phyloP scores from a whole-genome alignment of 1,139 yeast genomes.

The Blastobotrys niveus region DNA sequence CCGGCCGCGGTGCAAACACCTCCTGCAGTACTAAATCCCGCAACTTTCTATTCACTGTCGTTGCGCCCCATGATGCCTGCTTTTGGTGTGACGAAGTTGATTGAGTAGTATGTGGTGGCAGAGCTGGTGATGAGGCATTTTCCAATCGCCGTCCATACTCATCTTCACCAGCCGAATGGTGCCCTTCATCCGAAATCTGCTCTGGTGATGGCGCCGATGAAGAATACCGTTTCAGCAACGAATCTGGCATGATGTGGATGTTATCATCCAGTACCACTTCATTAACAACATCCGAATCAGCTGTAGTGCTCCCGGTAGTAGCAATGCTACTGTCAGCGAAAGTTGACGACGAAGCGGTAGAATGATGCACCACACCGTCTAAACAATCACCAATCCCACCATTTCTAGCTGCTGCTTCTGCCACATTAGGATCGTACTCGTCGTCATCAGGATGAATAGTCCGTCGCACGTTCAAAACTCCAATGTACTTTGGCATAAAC shows the following conservation, averaged over 20 bases:
- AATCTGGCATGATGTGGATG: constrained; percentile 79
- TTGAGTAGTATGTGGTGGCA: not conserved
- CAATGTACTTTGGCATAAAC: constrained; percentile 91
- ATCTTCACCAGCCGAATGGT: not conserved
- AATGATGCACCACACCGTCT: too few species aligned
- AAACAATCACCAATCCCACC: too few species aligned
- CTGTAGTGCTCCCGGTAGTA: not conserved
- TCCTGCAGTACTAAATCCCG: constrained; percentile 64
- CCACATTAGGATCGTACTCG: constrained; percentile 13
- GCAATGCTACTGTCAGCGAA: too few species aligned
- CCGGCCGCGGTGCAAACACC: constrained; percentile 52
- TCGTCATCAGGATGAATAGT: constrained; percentile 36
- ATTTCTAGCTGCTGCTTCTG: too few species aligned
- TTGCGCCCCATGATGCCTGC: constrained; percentile 45
- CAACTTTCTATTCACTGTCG: constrained; percentile 57
- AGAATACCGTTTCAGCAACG: constrained; percentile 60
- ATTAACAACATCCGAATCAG: constrained; percentile 5
- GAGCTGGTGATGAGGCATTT: not conserved
- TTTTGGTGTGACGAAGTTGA: not conserved
- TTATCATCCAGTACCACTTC: constrained; percentile 87
- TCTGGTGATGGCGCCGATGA: constrained; percentile 50
- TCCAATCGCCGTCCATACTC: too few species aligned
- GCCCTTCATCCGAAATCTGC: constrained; percentile 7
- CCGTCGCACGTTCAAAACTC: constrained; percentile 87
- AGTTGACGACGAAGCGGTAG: not conserved